Evolutionary conservation across 2,329 filamentous ascomycete genomes (phyloP), one percentile per base, ranked within the genome.

Genomic region (Laburnicola sp.): DNA sequence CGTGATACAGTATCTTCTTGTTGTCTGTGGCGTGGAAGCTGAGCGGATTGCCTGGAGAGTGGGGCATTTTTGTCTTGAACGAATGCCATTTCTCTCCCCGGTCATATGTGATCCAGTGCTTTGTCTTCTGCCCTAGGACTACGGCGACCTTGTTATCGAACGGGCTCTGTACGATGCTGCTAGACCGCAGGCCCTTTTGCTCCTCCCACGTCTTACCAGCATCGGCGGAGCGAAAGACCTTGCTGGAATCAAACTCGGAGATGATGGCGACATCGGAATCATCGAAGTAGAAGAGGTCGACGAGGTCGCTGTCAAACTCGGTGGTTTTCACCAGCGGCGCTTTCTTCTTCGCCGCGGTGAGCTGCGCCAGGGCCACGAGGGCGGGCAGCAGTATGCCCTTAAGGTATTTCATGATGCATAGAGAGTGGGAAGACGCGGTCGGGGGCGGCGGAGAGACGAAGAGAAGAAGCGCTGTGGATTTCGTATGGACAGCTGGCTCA

Each of bases 231-330:
- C 89, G 86, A 73, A 86, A 91, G 45, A 96, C 80, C 56, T 84
- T 84, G 53, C 81, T 80, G 35, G 81, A 80, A 10, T 79, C 72
- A 43, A 77, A 67, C 69, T 96, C 88, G 63, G 87, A 85, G 68
- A 91, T 86, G 39, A 97, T 75, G 52, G 96, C 79, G 45, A 88
- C 83, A 70, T 96, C 87, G 59, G 89, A 92, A 71, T 93, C 89
- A 66, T 94, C 87, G 69, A 99, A 97, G 75, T 96, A 99, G 75
- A 88, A 88, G 59, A 97, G 77, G 69, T 86, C 85, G 47, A 76
- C 70, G 0, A 91, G 89, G 47, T 80, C 74, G 63, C 85, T 79
- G 38, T 87, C 78, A 74, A 97, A 89, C 40, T 81, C 74, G 46
- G 78, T 88, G 52, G 79, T 76, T 55, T 81, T 78, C 64, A 96